Conservation (phyloP, 225 moss, liverwort and hornwort species). For the Polytrichum formosum region DNA sequence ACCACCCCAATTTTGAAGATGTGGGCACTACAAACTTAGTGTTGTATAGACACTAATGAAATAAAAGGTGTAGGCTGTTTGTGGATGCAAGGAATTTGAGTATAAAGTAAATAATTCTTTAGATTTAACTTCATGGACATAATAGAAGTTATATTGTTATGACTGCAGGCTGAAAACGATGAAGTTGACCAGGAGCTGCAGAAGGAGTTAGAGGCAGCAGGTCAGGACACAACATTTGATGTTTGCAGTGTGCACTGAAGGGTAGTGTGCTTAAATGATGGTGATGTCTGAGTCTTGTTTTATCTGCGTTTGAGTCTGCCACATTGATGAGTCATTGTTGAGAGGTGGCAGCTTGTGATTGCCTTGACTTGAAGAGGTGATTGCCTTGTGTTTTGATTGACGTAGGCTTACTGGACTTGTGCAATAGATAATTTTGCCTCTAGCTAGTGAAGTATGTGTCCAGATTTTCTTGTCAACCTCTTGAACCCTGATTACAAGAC, state of each 20-base stretch:
- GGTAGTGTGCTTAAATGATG: no score
- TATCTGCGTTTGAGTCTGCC: no score
- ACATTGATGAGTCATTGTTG: no score
- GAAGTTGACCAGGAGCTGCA: constrained; percentile 78
- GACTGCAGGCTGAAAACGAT: constrained; percentile 75
- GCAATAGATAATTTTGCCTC: no score
- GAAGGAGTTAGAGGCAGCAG: constrained; percentile 75
- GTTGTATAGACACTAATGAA: not conserved
- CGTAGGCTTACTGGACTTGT: no score
- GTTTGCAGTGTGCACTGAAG: no score
- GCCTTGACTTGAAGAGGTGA: no score
- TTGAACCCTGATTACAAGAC: not conserved
- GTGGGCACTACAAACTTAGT: not conserved
- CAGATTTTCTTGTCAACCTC: not conserved
- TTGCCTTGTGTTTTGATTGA: no score
- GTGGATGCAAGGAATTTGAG: not conserved
- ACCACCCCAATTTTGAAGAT: no score
- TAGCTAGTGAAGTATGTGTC: no score
- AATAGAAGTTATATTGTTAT: not conserved
- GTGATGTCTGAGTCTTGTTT: no score
- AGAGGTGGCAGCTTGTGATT: no score
- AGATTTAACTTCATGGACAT: not conserved
- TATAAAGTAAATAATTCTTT: not conserved
- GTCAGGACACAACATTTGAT: constrained; percentile 10
- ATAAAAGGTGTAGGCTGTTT: not conserved